Conservation (phyloP, 2,329 filamentous ascomycete genomes). For the Fusarium sp. region DNA sequence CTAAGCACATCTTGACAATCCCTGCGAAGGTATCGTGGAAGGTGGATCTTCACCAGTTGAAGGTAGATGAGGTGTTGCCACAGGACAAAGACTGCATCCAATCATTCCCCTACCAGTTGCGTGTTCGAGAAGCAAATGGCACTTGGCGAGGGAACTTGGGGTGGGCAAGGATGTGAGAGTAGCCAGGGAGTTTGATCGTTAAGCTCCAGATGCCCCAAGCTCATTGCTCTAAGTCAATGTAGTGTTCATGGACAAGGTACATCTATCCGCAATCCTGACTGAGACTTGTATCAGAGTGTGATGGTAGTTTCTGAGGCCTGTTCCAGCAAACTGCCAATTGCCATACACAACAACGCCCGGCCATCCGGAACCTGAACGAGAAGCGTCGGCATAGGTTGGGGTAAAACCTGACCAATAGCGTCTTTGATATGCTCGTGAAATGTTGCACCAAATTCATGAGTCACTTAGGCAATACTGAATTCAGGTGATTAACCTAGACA, state of each 20-base stretch:
- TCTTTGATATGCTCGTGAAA: neutral
- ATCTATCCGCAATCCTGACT: constrained; percentile 23
- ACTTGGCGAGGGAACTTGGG: constrained; percentile 25
- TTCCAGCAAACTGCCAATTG: neutral
- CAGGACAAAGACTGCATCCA: constrained; percentile 13
- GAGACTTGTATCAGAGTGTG: constrained; percentile 3
- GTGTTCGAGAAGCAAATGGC: constrained; percentile 25
- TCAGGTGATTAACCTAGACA: constrained; percentile 19
- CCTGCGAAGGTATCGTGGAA: constrained; percentile 18
- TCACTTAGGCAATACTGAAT: constrained; percentile 17
- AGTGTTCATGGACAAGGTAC: constrained; percentile 13
- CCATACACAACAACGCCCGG: constrained; percentile 15
- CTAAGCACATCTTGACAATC: constrained; percentile 14
- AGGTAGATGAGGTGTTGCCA: constrained; percentile 27
- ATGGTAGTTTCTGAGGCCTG: constrained; percentile 6
- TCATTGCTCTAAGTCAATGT: constrained; percentile 4
- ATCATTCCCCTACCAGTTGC: constrained; percentile 17
- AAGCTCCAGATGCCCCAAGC: neutral
- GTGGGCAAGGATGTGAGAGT: constrained; percentile 20
- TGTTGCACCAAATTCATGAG: constrained; percentile 10
- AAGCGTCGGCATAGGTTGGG: constrained; percentile 12
- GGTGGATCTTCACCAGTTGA: constrained; percentile 36
- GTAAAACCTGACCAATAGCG: constrained; percentile 17
- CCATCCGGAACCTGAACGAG: constrained; percentile 13
- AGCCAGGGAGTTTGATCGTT: constrained; percentile 2